Percentiles rank a stretch among this genome's conserved stretches.
Conservation (phyloP, 2,329 filamentous ascomycete genomes). For the Cercospora sp. region DNA sequence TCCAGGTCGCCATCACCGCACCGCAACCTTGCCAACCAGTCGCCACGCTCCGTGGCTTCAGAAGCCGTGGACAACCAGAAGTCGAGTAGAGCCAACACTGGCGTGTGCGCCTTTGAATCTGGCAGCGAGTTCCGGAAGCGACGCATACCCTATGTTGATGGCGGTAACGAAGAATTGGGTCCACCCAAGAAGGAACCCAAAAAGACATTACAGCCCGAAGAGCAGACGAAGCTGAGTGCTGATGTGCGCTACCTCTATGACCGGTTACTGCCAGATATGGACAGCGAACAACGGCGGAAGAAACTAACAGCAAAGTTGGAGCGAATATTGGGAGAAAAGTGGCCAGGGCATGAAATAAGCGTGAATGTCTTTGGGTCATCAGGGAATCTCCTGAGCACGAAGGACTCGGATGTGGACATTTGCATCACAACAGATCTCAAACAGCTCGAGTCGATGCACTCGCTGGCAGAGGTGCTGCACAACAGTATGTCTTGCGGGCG, state of each 20-base stretch:
- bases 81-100: constrained; percentile 37
- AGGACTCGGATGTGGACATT: constrained; percentile 96
- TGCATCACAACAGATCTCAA: constrained; percentile 93
- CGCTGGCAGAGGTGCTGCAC: constrained; percentile 80
- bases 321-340: constrained; percentile 82
- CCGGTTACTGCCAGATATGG: constrained; percentile 75
- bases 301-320: constrained; percentile 85
- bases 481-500: constrained; percentile 64
- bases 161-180: constrained; percentile 77
- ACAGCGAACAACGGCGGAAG: constrained; percentile 73
- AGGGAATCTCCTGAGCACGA: constrained; percentile 89
- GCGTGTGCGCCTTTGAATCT: constrained; percentile 83
- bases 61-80: constrained; percentile 67
- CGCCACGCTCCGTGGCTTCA: constrained; percentile 85
- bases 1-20: constrained; percentile 81
- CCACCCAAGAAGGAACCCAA: constrained; percentile 69
- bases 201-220: constrained; percentile 66
- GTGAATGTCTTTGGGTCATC: constrained; percentile 98
- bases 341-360: constrained; percentile 85
- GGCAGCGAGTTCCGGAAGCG: constrained; percentile 77
- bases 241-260: constrained; percentile 87
- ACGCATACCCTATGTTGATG: constrained; percentile 80
- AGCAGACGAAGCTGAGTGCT: constrained; percentile 71
- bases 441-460: constrained; percentile 84
- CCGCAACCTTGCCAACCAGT: constrained; percentile 70